Evolutionary conservation across 2,329 filamentous ascomycete genomes (phyloP).

Genomic region (Volutella citrinella): DNA sequence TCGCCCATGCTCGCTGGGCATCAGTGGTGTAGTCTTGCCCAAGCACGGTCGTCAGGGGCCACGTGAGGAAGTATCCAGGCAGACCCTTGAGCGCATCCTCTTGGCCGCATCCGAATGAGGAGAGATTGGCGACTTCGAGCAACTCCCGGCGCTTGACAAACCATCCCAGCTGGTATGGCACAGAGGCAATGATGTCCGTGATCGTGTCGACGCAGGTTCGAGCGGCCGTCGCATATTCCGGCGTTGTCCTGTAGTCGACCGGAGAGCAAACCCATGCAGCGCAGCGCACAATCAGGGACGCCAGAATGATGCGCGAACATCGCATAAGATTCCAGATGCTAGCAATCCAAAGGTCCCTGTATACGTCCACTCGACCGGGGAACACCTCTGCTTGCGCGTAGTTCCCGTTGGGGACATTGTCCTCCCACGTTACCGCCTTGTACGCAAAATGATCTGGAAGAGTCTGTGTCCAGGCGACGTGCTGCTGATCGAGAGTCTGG

Average conservation of each 20-base stretch:
- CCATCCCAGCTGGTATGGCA: constrained; percentile 63
- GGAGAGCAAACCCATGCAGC: constrained; percentile 59
- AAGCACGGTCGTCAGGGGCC: constrained; percentile 53
- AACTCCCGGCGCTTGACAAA: constrained; percentile 44
- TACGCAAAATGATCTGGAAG: constrained; percentile 50
- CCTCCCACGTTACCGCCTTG: constrained; percentile 55
- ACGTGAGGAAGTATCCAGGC: constrained; percentile 57
- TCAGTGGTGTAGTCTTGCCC: constrained; percentile 59
- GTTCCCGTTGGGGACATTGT: constrained; percentile 49
- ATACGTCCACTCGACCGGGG: constrained; percentile 59
- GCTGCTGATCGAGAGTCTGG: constrained; percentile 51
- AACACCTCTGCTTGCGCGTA: constrained; percentile 54
- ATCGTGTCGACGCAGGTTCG: constrained; percentile 51
- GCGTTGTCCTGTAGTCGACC: constrained; percentile 60
- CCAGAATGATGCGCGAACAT: constrained; percentile 51
- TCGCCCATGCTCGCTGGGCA: constrained; percentile 53
- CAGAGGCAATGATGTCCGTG: constrained; percentile 56
- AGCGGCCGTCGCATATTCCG: constrained; percentile 56
- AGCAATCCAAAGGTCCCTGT: constrained; percentile 57
- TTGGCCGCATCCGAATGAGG: constrained; percentile 47
- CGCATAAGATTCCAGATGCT: constrained; percentile 56
- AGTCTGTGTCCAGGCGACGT: constrained; percentile 47
- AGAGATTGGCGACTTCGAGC: constrained; percentile 37
- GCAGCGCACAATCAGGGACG: constrained; percentile 55
- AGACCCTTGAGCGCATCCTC: constrained; percentile 51